Evolutionary conservation across 2,329 filamentous ascomycete genomes (phyloP), one percentile per base, ranked within the genome.

Genomic region (Pezicula radicicola): DNA sequence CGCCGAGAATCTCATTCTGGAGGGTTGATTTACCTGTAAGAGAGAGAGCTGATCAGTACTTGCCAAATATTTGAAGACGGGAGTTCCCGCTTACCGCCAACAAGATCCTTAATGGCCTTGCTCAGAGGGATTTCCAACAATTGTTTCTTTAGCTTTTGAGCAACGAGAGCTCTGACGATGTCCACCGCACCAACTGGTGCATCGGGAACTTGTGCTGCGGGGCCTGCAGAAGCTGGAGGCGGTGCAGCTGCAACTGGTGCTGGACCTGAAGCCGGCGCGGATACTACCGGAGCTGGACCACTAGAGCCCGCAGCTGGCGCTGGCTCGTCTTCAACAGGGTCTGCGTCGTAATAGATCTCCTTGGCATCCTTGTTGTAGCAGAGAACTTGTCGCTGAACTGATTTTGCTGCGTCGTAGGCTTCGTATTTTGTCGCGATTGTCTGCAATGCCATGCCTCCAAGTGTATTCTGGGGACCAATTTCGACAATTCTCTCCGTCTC

Each of bases 301-400:
- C 69, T 66, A 18, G 74, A 61, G 41, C 71, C 67, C 15, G 76
- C 68, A 49, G 80, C 69, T 56, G 85, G 76, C 66, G 88, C 87
- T 44, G 88, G 81, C 72, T 97, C 94, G 52, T 99, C 94, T 66
- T 95, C 91, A 28, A 96, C 78, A 0, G 94, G 94, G 67, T 99
- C 94, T 42, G 96, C 92, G 68, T 97, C 93, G 73, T 99, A 99
- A 79, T 99, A 99, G 60, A 99, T 99, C 72, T 99, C 94, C 72
- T 97, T 97, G 51, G 91, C 89, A 68, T 99, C 94, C 74, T 99
- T 99, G 80, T 96, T 97, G 79, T 97, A 99, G 79, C 94, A 97
- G 52, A 99, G 83, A 69, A 99, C 97, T 72, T 97, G 93, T 70
- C 94, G 85, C 75, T 97, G 92, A 41, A 97, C 87, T 7, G 93